Evolutionary conservation across 768 basidiomycete species (phyloP).

Genomic region (Mycena rosella): DNA sequence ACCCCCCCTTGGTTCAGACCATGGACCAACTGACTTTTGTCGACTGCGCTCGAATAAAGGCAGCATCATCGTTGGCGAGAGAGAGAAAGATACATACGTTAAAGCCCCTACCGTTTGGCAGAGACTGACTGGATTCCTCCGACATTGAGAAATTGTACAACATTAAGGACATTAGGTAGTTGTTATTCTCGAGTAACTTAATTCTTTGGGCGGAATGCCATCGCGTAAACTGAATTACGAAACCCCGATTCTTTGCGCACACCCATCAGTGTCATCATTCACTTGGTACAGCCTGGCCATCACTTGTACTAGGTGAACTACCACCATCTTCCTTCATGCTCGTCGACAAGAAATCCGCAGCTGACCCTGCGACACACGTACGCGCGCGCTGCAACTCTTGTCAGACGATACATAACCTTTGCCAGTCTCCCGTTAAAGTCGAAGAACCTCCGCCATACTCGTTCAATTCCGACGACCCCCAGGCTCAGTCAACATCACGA

Average conservation of each 20-base stretch:
- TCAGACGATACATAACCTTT: no score
- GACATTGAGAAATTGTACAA: neutral
- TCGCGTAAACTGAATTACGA: no score
- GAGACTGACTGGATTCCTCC: conserved; percentile 21
- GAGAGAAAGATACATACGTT: conserved; percentile 31
- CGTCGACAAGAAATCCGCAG: neutral
- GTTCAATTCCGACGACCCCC: neutral
- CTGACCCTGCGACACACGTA: no score
- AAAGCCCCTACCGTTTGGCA: conserved; percentile 25
- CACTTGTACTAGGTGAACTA: no score
- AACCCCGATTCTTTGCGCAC: no score
- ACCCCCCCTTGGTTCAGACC: conserved; percentile 10
- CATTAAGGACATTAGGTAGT: no score
- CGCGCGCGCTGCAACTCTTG: neutral
- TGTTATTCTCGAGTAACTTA: no score
- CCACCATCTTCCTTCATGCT: no score
- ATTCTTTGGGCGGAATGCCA: no score
- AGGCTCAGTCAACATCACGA: neutral
- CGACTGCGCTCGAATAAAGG: conserved; percentile 28
- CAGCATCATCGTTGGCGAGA: conserved; percentile 29
- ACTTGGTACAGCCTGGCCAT: no score
- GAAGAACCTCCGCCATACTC: conserved; percentile 28
- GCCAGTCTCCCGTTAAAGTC: neutral
- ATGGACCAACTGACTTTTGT: conserved; percentile 29
- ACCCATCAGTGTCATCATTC: no score